Conservation (phyloP, 768 basidiomycete species). For the Hortiboletus campestris region DNA sequence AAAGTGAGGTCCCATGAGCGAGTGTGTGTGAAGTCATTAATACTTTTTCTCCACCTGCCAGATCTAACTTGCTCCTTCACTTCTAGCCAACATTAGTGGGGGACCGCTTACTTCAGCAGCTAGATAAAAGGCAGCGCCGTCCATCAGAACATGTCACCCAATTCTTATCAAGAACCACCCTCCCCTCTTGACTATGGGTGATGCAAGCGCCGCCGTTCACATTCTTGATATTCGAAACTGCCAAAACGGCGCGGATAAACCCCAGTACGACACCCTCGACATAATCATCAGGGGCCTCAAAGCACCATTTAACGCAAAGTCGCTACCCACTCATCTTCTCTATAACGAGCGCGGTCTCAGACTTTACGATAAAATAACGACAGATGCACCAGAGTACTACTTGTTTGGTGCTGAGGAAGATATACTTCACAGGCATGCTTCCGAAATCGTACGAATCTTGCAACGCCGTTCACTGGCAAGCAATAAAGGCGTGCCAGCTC, state of each 20-base stretch:
- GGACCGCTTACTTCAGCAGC: slow-evolving; percentile 17
- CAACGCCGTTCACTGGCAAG: slow-evolving; percentile 36
- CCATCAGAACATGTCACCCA: not conserved
- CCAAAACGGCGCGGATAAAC: slow-evolving; percentile 1
- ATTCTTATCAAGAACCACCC: not conserved
- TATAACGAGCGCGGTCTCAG: slow-evolving; percentile 86
- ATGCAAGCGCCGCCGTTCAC: slow-evolving; percentile 15
- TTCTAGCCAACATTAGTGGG: not conserved
- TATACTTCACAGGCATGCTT: slow-evolving; percentile 69
- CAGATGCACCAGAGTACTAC: slow-evolving; percentile 80
- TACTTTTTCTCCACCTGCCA: not conserved
- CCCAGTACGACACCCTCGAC: slow-evolving; percentile 36
- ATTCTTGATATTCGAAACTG: slow-evolving; percentile 24
- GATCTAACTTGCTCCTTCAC: not conserved
- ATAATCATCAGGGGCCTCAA: slow-evolving; percentile 56
- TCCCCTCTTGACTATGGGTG: slow-evolving; percentile 16
- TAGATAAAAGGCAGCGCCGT: not conserved
- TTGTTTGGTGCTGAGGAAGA: slow-evolving; percentile 86
- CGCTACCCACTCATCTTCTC: slow-evolving; percentile 77
- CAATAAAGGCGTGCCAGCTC: slow-evolving; percentile 36
- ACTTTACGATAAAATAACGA: slow-evolving; percentile 85
- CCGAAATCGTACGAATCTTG: slow-evolving; percentile 76
- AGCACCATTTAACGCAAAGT: slow-evolving; percentile 52
- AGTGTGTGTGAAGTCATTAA: not conserved
- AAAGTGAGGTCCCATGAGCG: not conserved